Base-by-base conservation (phyloP, 306 rosid genomes). In the Citrullus amarus region DNA sequence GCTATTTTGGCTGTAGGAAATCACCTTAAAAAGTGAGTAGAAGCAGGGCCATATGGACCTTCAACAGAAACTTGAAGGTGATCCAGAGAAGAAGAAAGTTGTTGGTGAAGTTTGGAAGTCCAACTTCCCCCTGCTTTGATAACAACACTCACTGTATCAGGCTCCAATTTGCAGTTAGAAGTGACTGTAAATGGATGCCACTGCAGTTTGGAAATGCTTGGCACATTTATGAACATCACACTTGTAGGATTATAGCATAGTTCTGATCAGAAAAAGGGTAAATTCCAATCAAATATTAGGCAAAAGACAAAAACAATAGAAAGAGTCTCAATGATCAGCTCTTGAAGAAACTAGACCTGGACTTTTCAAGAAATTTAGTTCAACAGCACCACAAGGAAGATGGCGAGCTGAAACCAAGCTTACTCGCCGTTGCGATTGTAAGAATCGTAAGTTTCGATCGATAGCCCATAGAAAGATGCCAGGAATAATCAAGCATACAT, bases 171-270 rank as follows among this genome's bases (percentile, higher is more conserved):
- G 46, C 83, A 34, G 77, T 82, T 89, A 14, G 97, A 90, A 84
- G 72, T 83, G 77, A 90, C 83, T 28, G 97, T 92, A 65, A 92
- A 92, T 39, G 97, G 96, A 77, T 92, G 97, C 96, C 97, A 92
- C 32, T 92, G 96, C 70, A 90, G 56, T 88, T 85, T 92, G 39
- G 97, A 92, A 78, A 92, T 75, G 44, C 76, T 81, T 0, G 96
- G 93, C 73, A 92, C 91, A 36, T 92, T 92, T 50, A 92, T 82
- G 73, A 86, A 88, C 85, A 92, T 72, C 18, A 86, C 62, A 82
- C 96, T 90, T 8, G 93, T 82, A 1, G 96, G 91, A 81, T 84
- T 90, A 76, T 89, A 85, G 50, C 48, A 30, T 66, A 92, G 86
- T 13, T 87, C 97, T 92, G 86, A 14, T 30, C 43, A 72, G 12